Base-by-base conservation (phyloP, 768 basidiomycete species). In the Hypholoma sublateritium region DNA sequence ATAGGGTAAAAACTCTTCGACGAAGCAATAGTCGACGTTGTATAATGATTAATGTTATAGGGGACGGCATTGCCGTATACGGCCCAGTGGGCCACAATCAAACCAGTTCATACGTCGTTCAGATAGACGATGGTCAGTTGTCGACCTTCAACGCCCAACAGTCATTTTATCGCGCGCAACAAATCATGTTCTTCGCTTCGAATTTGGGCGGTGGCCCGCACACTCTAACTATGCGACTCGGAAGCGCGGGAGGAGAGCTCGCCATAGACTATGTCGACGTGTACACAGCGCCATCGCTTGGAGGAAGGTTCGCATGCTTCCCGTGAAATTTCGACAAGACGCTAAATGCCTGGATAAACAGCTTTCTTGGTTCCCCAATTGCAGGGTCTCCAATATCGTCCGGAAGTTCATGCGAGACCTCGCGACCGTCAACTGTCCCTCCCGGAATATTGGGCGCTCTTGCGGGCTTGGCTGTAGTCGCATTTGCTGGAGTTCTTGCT, bases 261-360 rank as follows among this genome's bases (percentile, higher is more conserved):
- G 60, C 63, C 8, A 62, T 66, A 14, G 64, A 68, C 39, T 68
- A 61, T 53, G 62, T 62, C 6, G 64, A 61, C n/a, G 59, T 68
- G 5, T 68, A 61, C 44, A 65, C 64, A 13, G 54, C 64, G 3
- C 56, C 55, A 0, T 68, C 65, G 6, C 56, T 65, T 7, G 65
- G 65, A 24, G 67, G 67, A 19, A 63, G 60, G 65, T 66, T 19
- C 54, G 66, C 28, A 44, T 42, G 21, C n/a, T 24, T 39, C 7
- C 3, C n/a, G 2, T 22, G 12, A 24, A 8, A 22, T 39, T 39
- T 17, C 12, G 19, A 44, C 5, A 9, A 13, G 17, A 5, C 17
- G 6, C 17, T 16, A 4, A 43, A 3, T 43, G n/a, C 9, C 22
- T 19, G 17, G 9, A 19, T 9, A 22, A 19, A 17, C n/a, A 44